These are phyloP conservation scores for Clarireedia hainanense DNA, from an alignment of 2,329 filamentous ascomycete genomes.

Conservation along the genomic window DNA sequence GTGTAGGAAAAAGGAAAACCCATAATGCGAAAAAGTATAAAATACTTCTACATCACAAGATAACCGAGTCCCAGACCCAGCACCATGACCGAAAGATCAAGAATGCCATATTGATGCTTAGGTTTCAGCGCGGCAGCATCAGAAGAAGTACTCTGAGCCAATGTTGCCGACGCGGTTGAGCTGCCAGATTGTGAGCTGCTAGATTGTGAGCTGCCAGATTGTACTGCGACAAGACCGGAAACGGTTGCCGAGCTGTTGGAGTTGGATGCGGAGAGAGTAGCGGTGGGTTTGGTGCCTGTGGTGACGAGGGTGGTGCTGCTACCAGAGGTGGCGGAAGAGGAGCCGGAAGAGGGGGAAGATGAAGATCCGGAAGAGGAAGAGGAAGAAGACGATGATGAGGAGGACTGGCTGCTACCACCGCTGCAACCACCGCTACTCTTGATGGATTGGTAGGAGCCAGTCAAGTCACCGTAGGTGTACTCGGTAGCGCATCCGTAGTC, in stretches of 20 bases:
- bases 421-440: constrained; percentile 27
- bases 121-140: constrained; percentile 15
- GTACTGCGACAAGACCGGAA: constrained; percentile 5
- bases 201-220: neutral
- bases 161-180: neutral
- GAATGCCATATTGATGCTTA: constrained; percentile 21
- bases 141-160: constrained; percentile 21
- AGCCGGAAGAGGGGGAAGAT: neutral
- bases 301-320: neutral
- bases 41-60: constrained; percentile 26
- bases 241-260: constrained; percentile 9
- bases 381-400: neutral
- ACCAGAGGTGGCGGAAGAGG: constrained; percentile 3
- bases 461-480: constrained; percentile 42
- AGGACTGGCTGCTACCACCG: constrained; percentile 7
- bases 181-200: neutral
- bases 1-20: too few species aligned
- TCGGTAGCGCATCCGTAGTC: constrained; percentile 42
- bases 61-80: constrained; percentile 28
- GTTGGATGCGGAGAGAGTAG: neutral
- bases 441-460: constrained; percentile 41
- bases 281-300: constrained; percentile 6
- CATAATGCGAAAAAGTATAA: too few species aligned
- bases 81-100: constrained; percentile 24
- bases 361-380: neutral